Evolutionary conservation across 2,329 filamentous ascomycete genomes (phyloP).

Genomic region (Ophiostoma ips): DNA sequence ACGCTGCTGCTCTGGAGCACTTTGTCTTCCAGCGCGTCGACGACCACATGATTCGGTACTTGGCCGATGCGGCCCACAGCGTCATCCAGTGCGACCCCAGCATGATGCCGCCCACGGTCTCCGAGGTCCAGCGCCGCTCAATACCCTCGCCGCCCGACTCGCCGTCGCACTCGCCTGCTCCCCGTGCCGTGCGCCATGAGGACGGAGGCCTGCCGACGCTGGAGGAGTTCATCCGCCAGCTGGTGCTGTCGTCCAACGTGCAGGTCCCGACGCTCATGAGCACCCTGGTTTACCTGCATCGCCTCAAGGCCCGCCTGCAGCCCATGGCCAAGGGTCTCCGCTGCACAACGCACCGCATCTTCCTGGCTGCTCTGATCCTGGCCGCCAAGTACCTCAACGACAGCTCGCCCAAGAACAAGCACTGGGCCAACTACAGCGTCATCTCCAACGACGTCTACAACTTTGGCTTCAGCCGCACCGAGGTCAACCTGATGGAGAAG

Average conservation of each 20-base stretch:
- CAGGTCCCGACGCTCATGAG: constrained; percentile 97
- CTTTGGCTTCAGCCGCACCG: constrained; percentile 86
- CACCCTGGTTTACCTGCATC: constrained; percentile 80
- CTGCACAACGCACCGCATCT: constrained; percentile 96
- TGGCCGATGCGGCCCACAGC: constrained; percentile 58
- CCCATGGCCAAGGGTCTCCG: constrained; percentile 91
- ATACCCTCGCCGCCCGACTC: constrained; percentile 33
- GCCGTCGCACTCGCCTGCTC: constrained; percentile 25
- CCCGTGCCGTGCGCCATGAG: constrained; percentile 29
- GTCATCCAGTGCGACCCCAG: constrained; percentile 67
- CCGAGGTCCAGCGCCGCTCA: constrained; percentile 15
- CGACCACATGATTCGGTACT: constrained; percentile 62
- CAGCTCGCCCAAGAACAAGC: constrained; percentile 98
- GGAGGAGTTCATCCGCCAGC: constrained; percentile 80
- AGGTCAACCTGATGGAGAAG: constrained; percentile 99
- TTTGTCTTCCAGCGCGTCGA: constrained; percentile 68
- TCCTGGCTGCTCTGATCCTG: constrained; percentile 72
- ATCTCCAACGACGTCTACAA: constrained; percentile 50
- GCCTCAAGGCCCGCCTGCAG: constrained; percentile 72
- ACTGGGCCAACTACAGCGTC: constrained; percentile 90
- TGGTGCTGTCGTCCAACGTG: constrained; percentile 87
- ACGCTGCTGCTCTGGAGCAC: constrained; percentile 62
- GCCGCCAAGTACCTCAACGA: constrained; percentile 97
- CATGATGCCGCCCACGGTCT: constrained; percentile 35
- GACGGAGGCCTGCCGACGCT: constrained; percentile 57